Evolutionary conservation across 2,329 filamentous ascomycete species (phyloP).

Genomic region (Ophiostoma ulmi): DNA sequence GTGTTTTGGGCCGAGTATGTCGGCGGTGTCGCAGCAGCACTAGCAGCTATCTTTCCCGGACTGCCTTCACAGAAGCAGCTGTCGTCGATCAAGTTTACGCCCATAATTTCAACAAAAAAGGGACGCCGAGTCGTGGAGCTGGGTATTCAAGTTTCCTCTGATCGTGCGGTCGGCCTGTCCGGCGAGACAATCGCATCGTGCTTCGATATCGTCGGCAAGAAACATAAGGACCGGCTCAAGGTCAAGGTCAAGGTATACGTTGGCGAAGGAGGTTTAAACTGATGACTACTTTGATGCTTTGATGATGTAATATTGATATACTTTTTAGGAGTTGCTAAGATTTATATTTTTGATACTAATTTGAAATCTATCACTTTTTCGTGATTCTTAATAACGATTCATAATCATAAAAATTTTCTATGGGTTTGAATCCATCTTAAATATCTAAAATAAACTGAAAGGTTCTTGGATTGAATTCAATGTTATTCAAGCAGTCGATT

Average conservation of each 20-base stretch:
- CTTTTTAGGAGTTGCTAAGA: no score
- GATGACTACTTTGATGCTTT: not conserved
- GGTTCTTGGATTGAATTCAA: no score
- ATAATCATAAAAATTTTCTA: no score
- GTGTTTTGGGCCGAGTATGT: slow-evolving; percentile 52
- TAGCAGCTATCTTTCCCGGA: slow-evolving; percentile 42
- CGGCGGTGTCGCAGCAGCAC: slow-evolving; percentile 43
- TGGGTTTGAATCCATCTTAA: no score
- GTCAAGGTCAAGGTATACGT: slow-evolving; percentile 18
- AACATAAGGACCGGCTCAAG: slow-evolving; percentile 26
- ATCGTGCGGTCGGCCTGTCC: slow-evolving; percentile 20
- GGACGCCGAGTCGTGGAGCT: slow-evolving; percentile 34
- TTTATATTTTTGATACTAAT: no score
- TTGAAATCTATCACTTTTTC: no score
- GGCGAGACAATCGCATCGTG: slow-evolving; percentile 21
- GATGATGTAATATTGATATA: not conserved
- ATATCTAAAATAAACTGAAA: no score
- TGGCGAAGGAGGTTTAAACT: not conserved
- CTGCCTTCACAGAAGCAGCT: slow-evolving; percentile 39
- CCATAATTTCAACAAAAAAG: slow-evolving; percentile 23
- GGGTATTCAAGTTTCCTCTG: slow-evolving; percentile 9
- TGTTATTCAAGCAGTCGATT: no score
- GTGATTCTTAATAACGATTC: no score
- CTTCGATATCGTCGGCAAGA: slow-evolving; percentile 23
- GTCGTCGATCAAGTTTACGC: slow-evolving; percentile 31